Evolutionary conservation across 768 basidiomycete species (phyloP), one percentile per base, ranked within the genome.

Genomic region (Boletus speciosus): DNA sequence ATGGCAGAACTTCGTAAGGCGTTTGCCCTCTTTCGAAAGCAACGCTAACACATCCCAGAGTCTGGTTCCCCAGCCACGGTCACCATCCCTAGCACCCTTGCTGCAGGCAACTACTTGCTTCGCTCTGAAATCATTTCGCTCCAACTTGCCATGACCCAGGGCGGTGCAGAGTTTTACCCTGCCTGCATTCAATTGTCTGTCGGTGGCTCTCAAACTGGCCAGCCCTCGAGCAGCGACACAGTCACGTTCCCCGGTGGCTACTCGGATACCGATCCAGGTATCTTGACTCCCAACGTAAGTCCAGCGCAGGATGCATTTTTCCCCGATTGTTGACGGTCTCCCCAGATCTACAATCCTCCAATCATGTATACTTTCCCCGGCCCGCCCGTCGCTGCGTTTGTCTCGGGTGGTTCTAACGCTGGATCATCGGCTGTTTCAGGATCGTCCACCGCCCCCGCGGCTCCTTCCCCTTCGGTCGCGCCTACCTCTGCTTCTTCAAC

Each of bases 111-210:
- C 60, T 92, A 91, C 66, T 69, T 91, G 46, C 66, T 90, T 61
- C 86, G 90, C 3, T 81, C 88, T 68, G 89, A 90, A 37, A 77
- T 91, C 68, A 84, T 92, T 61, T 76, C 84, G 7, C 81, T 92
- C n/a, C 89, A 92, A 59, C 73, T 81, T 37, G 88, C 78, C 16
- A 71, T 65, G 37, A 50, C 64, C 12, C 2, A 52, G 16, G 82
- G 84, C 9, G 86, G 86, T 27, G 88, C 85, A 3, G 70, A 70
- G 49, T 70, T 70, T 46, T 70, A 70, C 38, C 60, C 64, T 2
- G 39, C 64, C 19, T 70, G 70, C 44, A 54, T 60, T 19, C 69
- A 70, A 29, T 16, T 71, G 14, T 46, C 49, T 1, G 55, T 70
- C 43, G 66, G 68, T 11, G 68, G 68, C 4, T 64, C 61, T 46